A percentile compares a stretch with the other conserved stretches of the same genome.
These are phyloP conservation scores for Penicillium cosmopolitanum DNA, from an alignment of 495 filamentous ascomycete species.

Conservation along the genomic window DNA sequence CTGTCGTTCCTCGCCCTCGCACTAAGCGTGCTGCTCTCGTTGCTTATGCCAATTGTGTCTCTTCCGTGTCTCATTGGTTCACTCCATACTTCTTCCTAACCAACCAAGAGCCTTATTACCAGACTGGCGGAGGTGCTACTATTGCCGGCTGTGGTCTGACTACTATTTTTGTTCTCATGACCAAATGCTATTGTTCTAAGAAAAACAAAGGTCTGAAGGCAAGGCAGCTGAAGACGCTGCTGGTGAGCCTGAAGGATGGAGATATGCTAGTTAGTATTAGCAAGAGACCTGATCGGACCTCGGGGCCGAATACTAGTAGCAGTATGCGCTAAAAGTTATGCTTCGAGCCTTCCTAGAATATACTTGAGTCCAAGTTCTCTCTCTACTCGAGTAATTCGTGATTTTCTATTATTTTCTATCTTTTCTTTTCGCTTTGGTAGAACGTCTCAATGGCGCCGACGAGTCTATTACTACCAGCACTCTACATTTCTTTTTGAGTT, in stretches of 20 bases:
- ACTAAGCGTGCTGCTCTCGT: conserved; percentile 1
- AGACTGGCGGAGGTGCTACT: not conserved
- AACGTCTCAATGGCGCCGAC: too few relatives aligned
- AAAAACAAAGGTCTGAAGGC: conserved; percentile 1
- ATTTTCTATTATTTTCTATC: too few relatives aligned
- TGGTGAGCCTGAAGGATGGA: not conserved
- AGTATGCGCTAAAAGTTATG: too few relatives aligned
- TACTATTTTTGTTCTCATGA: conserved; percentile 4
- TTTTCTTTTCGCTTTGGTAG: too few relatives aligned
- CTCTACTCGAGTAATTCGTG: too few relatives aligned
- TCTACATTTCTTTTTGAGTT: too few relatives aligned
- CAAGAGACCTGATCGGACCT: too few relatives aligned
- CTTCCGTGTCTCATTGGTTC: conserved; percentile 1
- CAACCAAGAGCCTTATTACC: conserved; percentile 6
- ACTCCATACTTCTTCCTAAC: conserved; percentile 3
- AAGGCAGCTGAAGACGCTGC: conserved; percentile 2
- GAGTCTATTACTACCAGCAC: too few relatives aligned
- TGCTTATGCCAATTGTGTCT: conserved; percentile 2
- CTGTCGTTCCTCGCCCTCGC: conserved; percentile 3
- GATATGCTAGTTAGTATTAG: not conserved
- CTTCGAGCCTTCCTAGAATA: too few relatives aligned
- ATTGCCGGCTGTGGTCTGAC: conserved; percentile 1
- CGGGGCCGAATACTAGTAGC: too few relatives aligned
- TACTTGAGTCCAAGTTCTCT: too few relatives aligned
- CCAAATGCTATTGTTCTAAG: not conserved